A percentile compares a stretch with the other conserved stretches of the same genome.
phyloP scores from a whole-genome alignment of 2,329 filamentous ascomycete species.

The Botrytis byssoidea region DNA sequence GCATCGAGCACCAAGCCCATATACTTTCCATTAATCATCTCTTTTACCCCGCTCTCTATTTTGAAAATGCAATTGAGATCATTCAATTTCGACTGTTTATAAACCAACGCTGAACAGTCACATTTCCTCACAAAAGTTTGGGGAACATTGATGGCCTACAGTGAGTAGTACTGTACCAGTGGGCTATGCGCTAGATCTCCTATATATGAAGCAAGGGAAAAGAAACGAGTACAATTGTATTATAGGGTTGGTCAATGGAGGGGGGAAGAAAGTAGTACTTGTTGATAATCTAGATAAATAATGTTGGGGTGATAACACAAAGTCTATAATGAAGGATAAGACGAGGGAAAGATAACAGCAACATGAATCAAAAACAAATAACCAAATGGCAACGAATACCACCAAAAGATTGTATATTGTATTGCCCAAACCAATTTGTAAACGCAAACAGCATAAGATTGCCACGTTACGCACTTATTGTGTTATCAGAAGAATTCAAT shows the following conservation, averaged over 20 bases:
- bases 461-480: not conserved
- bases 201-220: not conserved
- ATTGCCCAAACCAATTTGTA: not conserved
- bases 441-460: not conserved
- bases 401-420: not conserved
- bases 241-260: no score
- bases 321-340: not conserved
- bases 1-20: not conserved
- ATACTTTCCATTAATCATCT: not conserved
- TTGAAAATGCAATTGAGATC: rapidly evolving
- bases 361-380: not conserved
- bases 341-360: not conserved
- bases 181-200: not conserved
- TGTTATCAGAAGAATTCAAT: not conserved
- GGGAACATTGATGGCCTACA: not conserved
- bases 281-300: not conserved
- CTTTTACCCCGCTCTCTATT: not conserved
- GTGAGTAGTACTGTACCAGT: no score
- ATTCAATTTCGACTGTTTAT: not conserved
- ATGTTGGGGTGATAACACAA: not conserved
- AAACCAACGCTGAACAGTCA: no score
- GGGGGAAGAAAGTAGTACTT: no score
- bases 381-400: not conserved
- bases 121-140: not conserved
- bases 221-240: no score